Evolutionary conservation across 2,329 filamentous ascomycete species (phyloP), one percentile per base, ranked within the genome.

Genomic region (Beauveria caledonica): DNA sequence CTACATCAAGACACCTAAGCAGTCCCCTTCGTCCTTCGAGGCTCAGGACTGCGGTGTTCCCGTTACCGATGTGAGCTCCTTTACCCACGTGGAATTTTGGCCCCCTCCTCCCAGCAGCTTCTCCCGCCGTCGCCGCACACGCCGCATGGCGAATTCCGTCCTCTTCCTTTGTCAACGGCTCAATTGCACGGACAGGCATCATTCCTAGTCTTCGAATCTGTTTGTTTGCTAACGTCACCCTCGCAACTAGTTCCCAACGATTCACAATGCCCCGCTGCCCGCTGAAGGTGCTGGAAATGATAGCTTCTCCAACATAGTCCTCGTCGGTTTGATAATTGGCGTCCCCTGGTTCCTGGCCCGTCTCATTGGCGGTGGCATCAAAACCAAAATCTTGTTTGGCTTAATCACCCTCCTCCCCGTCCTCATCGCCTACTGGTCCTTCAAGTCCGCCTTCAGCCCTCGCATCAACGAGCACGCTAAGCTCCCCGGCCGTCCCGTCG

Each of bases 221-320:
- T 25, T 13, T n/a, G 33, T 39, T 19, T 27, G 39, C 48, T 51
- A 50, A 51, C 23, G 15, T 13, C 39, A 4, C 25, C 15, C n/a
- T 42, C 13, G 33, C 62, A 62, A 53, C 51, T 57, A 73, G 72
- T 71, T 64, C 62, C 66, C 63, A 70, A 95, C 91, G 63, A 97
- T 97, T 78, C 90, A 95, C 73, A 97, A 97, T 85, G 90, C 87
- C 53, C 92, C 94, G 65, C 85, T 97, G 48, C 94, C 94, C 42
- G 93, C 92, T 66, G 94, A 99, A 74, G 90, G 86, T 55, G 79
- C 91, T 56, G 89, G 92, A 66, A 86, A 83, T 74, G 91, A 96
- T 67, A 86, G 80, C 75, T 99, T 97, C 86, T 92, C 88, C 77
- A 96, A 94, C 78, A 77, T 80, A 67, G 76, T 88, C 68, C 86